A percentile compares a stretch with the other conserved stretches of the same genome.
phyloP scores from a whole-genome alignment of 2,329 filamentous ascomycete species.

The Colletotrichum chlorophyti region DNA sequence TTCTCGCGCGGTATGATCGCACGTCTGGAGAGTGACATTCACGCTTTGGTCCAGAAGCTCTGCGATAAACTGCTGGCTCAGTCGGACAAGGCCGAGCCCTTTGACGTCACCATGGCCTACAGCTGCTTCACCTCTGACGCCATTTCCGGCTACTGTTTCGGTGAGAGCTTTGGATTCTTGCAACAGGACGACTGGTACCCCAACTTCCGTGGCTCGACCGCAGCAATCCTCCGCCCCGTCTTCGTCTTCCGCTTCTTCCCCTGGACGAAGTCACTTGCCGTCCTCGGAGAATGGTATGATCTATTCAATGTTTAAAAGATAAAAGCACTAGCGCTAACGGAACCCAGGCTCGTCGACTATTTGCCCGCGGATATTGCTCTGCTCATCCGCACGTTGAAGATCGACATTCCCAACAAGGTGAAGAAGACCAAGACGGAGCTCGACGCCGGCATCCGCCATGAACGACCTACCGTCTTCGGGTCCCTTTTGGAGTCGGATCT shows the following conservation, averaged over 20 bases:
- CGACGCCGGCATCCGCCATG: conserved; percentile 27
- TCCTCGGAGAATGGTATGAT: conserved; percentile 27
- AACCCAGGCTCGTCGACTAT: conserved; percentile 21
- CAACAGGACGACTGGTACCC: conserved; percentile 43
- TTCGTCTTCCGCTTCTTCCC: conserved; percentile 36
- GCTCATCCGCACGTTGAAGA: conserved; percentile 27
- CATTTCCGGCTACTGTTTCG: conserved; percentile 46
- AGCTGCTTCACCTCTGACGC: conserved; percentile 48
- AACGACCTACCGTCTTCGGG: conserved; percentile 29
- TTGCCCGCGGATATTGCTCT: conserved; percentile 26
- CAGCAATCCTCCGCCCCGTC: conserved; percentile 30
- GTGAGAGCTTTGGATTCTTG: conserved; percentile 42
- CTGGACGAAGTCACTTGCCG: conserved; percentile 28
- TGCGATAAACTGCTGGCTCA: conserved; percentile 39
- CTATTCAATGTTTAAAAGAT: no score
- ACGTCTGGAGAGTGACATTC: conserved; percentile 38
- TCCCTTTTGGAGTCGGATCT: conserved; percentile 30
- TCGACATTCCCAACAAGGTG: conserved; percentile 27
- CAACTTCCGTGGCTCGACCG: conserved; percentile 37
- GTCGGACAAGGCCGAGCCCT: conserved; percentile 31
- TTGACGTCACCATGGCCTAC: conserved; percentile 44
- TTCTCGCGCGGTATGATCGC: conserved; percentile 39
- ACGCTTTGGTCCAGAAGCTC: conserved; percentile 34
- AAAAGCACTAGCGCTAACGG: neutral
- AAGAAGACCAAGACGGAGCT: conserved; percentile 27